Evolutionary conservation across 345 rosid species (phyloP).

Genomic region (Erodium maritimum): DNA sequence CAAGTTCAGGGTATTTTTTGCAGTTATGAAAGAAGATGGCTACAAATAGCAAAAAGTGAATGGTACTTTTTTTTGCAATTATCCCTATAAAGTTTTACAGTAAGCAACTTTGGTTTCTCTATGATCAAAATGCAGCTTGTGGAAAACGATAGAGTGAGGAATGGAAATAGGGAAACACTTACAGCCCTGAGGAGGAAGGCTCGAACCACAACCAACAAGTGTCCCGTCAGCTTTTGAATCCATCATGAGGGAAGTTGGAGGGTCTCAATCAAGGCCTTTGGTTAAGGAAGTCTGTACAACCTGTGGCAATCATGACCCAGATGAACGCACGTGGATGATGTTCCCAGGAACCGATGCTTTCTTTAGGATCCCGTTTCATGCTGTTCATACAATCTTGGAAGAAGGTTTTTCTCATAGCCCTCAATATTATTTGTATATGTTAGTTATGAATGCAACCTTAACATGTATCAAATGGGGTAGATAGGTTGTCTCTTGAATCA

Average conservation of each 20-base stretch:
- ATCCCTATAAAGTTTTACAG: too few relatives aligned
- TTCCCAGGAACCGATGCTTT: constrained; percentile 70
- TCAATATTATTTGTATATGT: not conserved
- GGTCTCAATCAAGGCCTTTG: constrained; percentile 35
- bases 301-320: constrained; percentile 60
- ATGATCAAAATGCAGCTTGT: constrained; percentile 36
- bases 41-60: too few relatives aligned
- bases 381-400: constrained; percentile 65
- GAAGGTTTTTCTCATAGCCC: constrained; percentile 34
- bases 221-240: constrained; percentile 56
- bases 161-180: constrained; percentile 69
- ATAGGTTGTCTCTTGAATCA: not conserved
- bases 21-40: too few relatives aligned
- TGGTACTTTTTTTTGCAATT: too few relatives aligned
- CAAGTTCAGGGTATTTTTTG: too few relatives aligned
- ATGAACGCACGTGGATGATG: constrained; percentile 73
- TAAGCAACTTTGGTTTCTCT: constrained; percentile 1
- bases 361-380: constrained; percentile 64
- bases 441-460: not conserved
- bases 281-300: constrained; percentile 71
- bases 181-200: constrained; percentile 72
- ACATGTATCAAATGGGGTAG: too few relatives aligned
- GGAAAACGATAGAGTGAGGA: constrained; percentile 64
- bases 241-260: constrained; percentile 53
- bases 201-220: constrained; percentile 59